Percentiles rank a stretch among this genome's conserved stretches.
These are phyloP conservation scores for Bruguiera gymnorhiza DNA, from an alignment of 345 rosid genomes.

Conservation along the genomic window DNA sequence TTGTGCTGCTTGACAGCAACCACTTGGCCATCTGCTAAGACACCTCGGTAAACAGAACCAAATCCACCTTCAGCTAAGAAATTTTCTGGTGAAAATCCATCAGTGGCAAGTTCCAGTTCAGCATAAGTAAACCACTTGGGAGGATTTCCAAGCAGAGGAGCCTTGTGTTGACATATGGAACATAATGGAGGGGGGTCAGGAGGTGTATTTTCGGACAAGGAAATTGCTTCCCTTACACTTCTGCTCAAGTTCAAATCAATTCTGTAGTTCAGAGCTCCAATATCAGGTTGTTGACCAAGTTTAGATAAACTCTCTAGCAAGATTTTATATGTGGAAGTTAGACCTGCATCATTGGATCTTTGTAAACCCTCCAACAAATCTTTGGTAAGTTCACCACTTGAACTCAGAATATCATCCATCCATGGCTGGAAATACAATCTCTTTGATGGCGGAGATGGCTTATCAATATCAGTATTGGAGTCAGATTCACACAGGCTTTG, in stretches of 20 bases:
- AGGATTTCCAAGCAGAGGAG: conserved; percentile 89
- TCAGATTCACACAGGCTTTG: conserved; percentile 48
- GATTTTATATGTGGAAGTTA: conserved; percentile 35
- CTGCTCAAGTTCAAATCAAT: conserved; percentile 62
- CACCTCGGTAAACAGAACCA: conserved; percentile 31
- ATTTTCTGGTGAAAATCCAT: conserved; percentile 86
- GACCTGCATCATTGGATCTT: conserved; percentile 28
- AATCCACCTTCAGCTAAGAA: conserved; percentile 44
- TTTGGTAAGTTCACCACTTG: conserved; percentile 23
- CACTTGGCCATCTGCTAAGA: conserved; percentile 22
- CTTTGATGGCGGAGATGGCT: conserved; percentile 3
- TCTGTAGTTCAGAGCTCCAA: conserved; percentile 35
- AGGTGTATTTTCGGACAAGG: conserved; percentile 69
- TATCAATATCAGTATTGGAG: conserved; percentile 74
- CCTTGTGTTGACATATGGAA: conserved; percentile 90
- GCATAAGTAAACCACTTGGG: conserved; percentile 90
- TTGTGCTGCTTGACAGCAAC: conserved; percentile 85
- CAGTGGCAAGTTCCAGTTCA: conserved; percentile 92
- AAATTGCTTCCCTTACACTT: conserved; percentile 76
- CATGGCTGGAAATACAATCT: conserved; percentile 39
- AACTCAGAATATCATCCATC: conserved; percentile 50
- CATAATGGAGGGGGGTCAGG: conserved; percentile 95
- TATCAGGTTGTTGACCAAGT: conserved; percentile 44
- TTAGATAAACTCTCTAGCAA: conserved; percentile 47
- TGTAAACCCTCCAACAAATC: conserved; percentile 4